These are phyloP conservation scores for Aspergillus sergii DNA, from an alignment of 2,329 filamentous ascomycete species.

Conservation along the genomic window DNA sequence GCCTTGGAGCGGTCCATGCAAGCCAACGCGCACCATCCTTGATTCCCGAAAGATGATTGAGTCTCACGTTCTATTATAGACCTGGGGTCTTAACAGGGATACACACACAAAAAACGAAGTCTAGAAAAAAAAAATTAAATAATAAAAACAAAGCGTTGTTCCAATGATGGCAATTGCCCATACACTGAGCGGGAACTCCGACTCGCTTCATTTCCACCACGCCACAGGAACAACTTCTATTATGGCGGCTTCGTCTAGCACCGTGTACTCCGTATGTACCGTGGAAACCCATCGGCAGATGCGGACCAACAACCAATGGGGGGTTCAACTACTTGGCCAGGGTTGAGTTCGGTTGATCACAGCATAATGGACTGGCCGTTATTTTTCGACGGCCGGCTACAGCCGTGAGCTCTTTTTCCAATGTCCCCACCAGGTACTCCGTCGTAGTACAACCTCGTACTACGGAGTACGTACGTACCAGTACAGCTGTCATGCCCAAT, in stretches of 20 bases:
- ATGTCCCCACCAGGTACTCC: neutral
- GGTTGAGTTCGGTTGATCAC: neutral
- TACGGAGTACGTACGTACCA: neutral
- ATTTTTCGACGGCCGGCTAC: neutral
- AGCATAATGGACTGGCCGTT: neutral
- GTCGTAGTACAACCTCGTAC: neutral
- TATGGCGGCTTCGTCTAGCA: neutral
- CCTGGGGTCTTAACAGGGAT: neutral
- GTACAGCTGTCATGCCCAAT: neutral
- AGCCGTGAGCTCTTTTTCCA: neutral
- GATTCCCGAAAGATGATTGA: neutral
- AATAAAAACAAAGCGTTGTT: neutral
- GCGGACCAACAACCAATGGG: neutral
- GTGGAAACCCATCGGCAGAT: conserved; percentile 4
- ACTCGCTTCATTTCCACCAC: neutral
- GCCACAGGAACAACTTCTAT: conserved; percentile 2
- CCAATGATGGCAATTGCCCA: neutral
- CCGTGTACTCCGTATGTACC: neutral
- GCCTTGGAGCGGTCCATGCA: neutral
- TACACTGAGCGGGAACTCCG: neutral
- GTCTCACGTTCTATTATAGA: neutral
- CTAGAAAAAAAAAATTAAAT: neutral
- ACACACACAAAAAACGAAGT: no score
- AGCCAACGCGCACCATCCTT: conserved; percentile 4
- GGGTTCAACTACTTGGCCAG: neutral